These are phyloP conservation scores for Tricholoma sp. DNA, from an alignment of 768 basidiomycete genomes.

Conservation along the genomic window DNA sequence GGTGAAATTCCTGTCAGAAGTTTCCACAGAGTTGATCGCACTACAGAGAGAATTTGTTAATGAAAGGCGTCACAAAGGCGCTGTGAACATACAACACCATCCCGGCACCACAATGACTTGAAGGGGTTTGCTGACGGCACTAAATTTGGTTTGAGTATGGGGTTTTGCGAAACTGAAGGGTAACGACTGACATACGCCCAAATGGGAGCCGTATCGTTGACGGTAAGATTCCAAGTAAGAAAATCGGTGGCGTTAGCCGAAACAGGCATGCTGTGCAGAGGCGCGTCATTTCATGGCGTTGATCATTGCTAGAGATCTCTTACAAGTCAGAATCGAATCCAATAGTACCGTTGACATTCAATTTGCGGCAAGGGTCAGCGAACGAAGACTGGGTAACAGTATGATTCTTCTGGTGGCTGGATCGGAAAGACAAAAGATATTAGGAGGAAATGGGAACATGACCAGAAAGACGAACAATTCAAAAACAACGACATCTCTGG, in stretches of 20 bases:
- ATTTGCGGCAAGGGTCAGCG: constrained; percentile 48
- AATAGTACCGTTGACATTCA: constrained; percentile 32
- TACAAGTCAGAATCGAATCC: constrained; percentile 60
- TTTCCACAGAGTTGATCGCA: constrained; percentile 54
- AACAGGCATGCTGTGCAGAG: constrained; percentile 31
- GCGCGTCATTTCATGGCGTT: neutral
- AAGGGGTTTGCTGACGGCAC: constrained; percentile 36
- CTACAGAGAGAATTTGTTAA: constrained; percentile 14
- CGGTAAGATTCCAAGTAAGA: constrained; percentile 52
- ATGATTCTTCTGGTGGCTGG: constrained; percentile 63
- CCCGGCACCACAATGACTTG: constrained; percentile 44
- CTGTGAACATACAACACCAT: constrained; percentile 44
- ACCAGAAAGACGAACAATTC: constrained; percentile 41
- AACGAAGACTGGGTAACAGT: constrained; percentile 61
- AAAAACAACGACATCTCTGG: constrained; percentile 54
- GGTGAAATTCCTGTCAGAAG: constrained; percentile 42
- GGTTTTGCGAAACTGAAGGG: neutral
- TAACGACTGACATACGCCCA: constrained; percentile 46
- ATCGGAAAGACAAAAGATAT: neutral
- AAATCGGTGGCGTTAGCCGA: constrained; percentile 36
- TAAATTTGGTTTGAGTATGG: constrained; percentile 13
- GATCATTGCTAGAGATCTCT: constrained; percentile 14
- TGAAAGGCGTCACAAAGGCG: neutral
- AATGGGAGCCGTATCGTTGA: constrained; percentile 52
- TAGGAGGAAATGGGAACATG: neutral